Evolutionary conservation across 2,329 filamentous ascomycete species (phyloP), one percentile per base, ranked within the genome.

Genomic region (Thelonectria olida): DNA sequence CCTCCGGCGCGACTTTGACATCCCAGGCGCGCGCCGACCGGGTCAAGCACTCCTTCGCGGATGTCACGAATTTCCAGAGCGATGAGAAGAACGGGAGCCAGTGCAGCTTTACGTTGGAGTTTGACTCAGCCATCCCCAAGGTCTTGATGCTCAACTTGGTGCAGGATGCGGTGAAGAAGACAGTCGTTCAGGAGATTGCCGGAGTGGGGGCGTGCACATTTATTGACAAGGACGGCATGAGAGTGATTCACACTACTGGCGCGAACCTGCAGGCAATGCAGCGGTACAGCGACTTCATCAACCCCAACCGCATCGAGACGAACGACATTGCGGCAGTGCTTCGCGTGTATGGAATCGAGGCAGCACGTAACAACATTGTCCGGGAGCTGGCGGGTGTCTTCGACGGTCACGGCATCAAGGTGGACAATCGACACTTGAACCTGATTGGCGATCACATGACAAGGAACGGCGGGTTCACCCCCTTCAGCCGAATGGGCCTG

Each of bases 361-460:
- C 96, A 1, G 93, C 92, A 45, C 92, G 96, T 22, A 89, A 85
- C 65, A 92, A 89, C 67, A 98, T 99, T 73, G 91, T 97, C 44
- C 86, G 86, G 59, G 96, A 99, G 80, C 87, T 99, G 73, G 86
- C 88, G 55, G 86, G 85, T 42, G 95, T 99, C 64, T 99, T 99
- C 84, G 84, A 85, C 50, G 90, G 90, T 73, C 95, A 99, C 87
- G 92, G 92, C 73, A 99, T 99, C 81, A 86, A 85, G 61, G 96
- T 99, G 53, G 94, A 99, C 76, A 89, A 91, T 67, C 89, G 96
- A 54, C 96, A 99, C 81, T 80, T 99, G 68, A 97, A 96, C 79
- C 85, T 99, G 68, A 98, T 99, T 70, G 95, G 92, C 47, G 96
- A 99, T 77, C 93, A 93, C 77, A 99, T 99, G 96, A 99, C 96